Conservation (phyloP, 805 yeast species). For the Grigorovia jiainica region DNA sequence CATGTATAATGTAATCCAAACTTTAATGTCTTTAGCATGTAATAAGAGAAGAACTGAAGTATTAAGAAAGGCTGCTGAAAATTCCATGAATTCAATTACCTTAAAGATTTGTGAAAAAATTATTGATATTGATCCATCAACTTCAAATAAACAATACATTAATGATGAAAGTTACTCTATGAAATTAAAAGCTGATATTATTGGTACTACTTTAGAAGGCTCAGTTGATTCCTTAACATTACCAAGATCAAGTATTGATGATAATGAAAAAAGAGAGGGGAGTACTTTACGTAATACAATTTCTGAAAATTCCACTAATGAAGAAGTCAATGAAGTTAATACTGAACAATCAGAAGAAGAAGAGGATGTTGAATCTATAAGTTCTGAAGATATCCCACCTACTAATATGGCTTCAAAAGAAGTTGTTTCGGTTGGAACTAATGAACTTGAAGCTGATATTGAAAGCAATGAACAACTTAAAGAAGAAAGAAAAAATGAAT, state of each 20-base stretch:
- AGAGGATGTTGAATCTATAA: background rate
- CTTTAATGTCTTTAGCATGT: constrained; percentile 84
- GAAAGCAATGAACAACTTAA: constrained; percentile 4
- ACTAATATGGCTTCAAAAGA: too few relatives aligned
- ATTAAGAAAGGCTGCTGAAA: constrained; percentile 79
- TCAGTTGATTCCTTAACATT: background rate
- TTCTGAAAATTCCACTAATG: too few relatives aligned
- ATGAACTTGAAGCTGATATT: background rate
- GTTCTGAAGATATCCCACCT: background rate
- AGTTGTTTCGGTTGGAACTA: too few relatives aligned
- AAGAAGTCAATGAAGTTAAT: background rate
- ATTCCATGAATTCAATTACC: constrained; percentile 63
- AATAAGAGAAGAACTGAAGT: constrained; percentile 88
- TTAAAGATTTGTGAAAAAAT: constrained; percentile 57
- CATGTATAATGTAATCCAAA: constrained; percentile 80
- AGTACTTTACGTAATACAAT: too few relatives aligned
- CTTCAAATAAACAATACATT: constrained; percentile 9
- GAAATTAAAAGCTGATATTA: constrained; percentile 13
- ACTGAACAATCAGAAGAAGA: background rate
- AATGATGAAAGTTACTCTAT: constrained; percentile 17
- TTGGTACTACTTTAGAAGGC: constrained; percentile 8
- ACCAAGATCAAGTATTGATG: background rate
- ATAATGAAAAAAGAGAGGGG: background rate
- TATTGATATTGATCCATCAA: constrained; percentile 26
- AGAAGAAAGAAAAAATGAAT: constrained; percentile 5